Conservation (phyloP, 2,329 filamentous ascomycete genomes). For the Diaporthe ampelina region DNA sequence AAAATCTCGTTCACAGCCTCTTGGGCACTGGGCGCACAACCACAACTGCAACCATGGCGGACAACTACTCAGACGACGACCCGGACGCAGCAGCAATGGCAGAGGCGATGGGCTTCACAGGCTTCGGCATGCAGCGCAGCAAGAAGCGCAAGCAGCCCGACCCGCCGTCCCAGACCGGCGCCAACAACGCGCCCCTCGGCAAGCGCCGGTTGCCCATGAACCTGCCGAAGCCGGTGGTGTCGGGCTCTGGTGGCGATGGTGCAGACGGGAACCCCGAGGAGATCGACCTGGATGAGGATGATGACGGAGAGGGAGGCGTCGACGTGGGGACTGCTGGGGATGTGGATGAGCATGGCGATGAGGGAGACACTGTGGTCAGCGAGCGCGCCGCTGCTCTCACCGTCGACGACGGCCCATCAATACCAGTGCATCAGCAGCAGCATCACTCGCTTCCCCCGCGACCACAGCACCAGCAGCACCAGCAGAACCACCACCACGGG, state of each 20-base stretch:
- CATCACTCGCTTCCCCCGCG: constrained; percentile 26
- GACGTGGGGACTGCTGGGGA: background rate
- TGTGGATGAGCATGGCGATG: background rate
- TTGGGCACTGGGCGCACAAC: too few species aligned
- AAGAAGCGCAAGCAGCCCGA: constrained; percentile 78
- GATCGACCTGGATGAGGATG: constrained; percentile 58
- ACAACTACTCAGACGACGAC: constrained; percentile 40
- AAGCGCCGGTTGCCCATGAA: constrained; percentile 48
- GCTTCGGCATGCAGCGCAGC: constrained; percentile 72
- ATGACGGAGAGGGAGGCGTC: constrained; percentile 49
- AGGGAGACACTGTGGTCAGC: too few species aligned
- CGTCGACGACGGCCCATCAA: background rate
- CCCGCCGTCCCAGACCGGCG: constrained; percentile 61
- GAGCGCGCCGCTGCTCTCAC: constrained; percentile 43
- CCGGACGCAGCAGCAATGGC: constrained; percentile 68
- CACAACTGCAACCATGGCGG: constrained; percentile 30
- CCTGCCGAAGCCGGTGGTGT: constrained; percentile 38
- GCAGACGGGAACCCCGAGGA: constrained; percentile 56
- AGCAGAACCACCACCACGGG: constrained; percentile 7
- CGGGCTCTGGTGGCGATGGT: background rate
- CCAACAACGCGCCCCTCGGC: constrained; percentile 56
- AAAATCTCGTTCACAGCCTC: background rate
- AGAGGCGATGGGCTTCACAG: constrained; percentile 79
- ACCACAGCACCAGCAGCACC: constrained; percentile 21
- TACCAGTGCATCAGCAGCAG: background rate